Evolutionary conservation across 208 protist genomes (phyloP).

Genomic region (Trypanosoma brucei): DNA sequence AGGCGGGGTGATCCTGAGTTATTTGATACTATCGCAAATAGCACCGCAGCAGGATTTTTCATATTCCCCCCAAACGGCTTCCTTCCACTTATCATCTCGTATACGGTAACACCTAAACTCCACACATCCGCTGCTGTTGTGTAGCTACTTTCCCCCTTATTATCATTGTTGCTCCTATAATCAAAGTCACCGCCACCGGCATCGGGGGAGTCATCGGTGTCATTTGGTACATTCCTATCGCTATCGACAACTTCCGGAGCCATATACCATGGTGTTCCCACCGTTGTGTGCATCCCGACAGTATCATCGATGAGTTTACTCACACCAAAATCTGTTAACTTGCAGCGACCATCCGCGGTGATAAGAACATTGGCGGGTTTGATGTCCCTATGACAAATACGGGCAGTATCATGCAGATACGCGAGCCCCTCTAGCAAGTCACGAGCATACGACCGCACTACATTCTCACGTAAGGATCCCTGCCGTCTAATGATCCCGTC

Average conservation of each 20-base stretch:
- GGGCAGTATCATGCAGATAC: constrained; percentile 75
- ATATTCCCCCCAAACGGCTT: constrained; percentile 65
- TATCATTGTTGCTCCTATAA: constrained; percentile 11
- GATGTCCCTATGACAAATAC: constrained; percentile 88
- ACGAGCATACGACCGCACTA: constrained; percentile 63
- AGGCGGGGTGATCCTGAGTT: constrained; percentile 47
- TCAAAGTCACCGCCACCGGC: background rate
- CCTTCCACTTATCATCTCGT: constrained; percentile 76
- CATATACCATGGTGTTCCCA: constrained; percentile 92
- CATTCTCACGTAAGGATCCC: constrained; percentile 58
- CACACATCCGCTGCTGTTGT: constrained; percentile 80
- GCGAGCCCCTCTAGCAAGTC: constrained; percentile 74
- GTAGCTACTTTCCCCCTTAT: constrained; percentile 34
- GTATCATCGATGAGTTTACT: constrained; percentile 52
- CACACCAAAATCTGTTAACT: constrained; percentile 88
- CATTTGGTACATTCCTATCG: background rate
- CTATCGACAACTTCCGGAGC: constrained; percentile 86
- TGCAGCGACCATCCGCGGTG: constrained; percentile 72
- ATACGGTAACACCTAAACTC: constrained; percentile 80
- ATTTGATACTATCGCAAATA: constrained; percentile 61
- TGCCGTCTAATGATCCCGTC: constrained; percentile 60
- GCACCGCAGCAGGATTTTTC: constrained; percentile 54
- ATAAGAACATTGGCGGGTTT: constrained; percentile 91
- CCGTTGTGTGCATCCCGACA: constrained; percentile 57
- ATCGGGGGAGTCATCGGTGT: constrained; percentile 2